A percentile compares a stretch with the other conserved stretches of the same genome.
These are phyloP conservation scores for Pyrus communis DNA, from an alignment of 306 rosid genomes.

Conservation along the genomic window DNA sequence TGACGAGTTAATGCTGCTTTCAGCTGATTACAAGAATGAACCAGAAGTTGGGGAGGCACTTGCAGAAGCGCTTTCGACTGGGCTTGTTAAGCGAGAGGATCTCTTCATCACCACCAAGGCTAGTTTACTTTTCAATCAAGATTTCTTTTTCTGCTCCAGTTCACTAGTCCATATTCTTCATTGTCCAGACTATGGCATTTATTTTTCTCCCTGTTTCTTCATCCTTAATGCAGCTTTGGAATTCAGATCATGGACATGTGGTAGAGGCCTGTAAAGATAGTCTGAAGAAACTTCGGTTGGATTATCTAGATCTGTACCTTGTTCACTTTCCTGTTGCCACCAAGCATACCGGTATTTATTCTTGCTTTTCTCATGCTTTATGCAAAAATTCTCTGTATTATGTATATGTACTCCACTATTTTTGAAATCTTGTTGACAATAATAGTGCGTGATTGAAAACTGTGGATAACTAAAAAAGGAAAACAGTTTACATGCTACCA, in stretches of 20 bases:
- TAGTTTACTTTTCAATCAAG: background rate
- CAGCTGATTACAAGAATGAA: constrained; percentile 74
- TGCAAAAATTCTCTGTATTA: background rate
- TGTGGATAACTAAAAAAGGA: background rate
- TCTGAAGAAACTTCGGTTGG: constrained; percentile 69
- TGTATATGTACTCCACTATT: background rate
- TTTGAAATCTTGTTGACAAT: background rate
- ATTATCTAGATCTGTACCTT: constrained; percentile 78
- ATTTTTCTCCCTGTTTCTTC: background rate
- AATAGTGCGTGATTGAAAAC: background rate
- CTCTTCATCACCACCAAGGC: constrained; percentile 80
- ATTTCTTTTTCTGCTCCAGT: background rate
- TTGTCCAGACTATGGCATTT: background rate
- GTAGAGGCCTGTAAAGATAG: constrained; percentile 83
- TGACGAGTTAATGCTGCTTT: constrained; percentile 23
- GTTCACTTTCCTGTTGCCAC: constrained; percentile 83
- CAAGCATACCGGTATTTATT: constrained; percentile 54
- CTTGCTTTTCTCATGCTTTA: background rate
- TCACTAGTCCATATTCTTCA: background rate
- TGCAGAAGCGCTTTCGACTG: constrained; percentile 50
- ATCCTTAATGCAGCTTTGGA: constrained; percentile 73
- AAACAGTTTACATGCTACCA: background rate
- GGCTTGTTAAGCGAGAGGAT: constrained; percentile 72
- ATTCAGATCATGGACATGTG: constrained; percentile 93
- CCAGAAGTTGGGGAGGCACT: constrained; percentile 74